Conservation (phyloP, 495 filamentous ascomycete genomes). For the Penicillium soppii region DNA sequence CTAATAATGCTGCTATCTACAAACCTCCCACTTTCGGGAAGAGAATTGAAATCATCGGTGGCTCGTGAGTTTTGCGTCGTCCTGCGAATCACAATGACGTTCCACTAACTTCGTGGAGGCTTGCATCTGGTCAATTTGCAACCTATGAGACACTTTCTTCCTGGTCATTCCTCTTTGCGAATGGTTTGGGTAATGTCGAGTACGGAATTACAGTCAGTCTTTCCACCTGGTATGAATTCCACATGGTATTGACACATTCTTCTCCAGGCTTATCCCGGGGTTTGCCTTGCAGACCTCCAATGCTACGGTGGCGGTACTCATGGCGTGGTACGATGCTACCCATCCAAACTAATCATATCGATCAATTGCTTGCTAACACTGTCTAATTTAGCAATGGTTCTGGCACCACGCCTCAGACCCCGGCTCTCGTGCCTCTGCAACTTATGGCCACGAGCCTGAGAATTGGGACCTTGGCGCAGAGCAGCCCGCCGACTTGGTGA, state of each 20-base stretch:
- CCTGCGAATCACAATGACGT: neutral
- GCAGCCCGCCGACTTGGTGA: conserved; percentile 61
- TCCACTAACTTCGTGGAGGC: conserved; percentile 11
- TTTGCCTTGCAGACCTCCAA: conserved; percentile 57
- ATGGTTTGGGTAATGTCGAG: conserved; percentile 63
- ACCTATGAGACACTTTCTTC: conserved; percentile 63
- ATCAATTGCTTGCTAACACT: too few relatives aligned
- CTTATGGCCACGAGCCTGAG: conserved; percentile 56
- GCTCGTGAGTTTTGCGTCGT: conserved; percentile 38
- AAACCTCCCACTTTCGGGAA: conserved; percentile 50
- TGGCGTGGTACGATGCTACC: conserved; percentile 37
- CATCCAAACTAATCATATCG: too few relatives aligned
- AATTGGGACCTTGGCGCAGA: conserved; percentile 59
- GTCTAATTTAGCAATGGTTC: conserved; percentile 51
- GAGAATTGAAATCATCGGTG: conserved; percentile 67
- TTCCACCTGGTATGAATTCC: neutral
- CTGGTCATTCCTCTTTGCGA: conserved; percentile 55
- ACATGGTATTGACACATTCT: neutral
- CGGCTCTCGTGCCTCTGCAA: conserved; percentile 45
- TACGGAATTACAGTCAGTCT: conserved; percentile 53
- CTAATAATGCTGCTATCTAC: conserved; percentile 44
- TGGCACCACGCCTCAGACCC: conserved; percentile 67
- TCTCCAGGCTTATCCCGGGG: conserved; percentile 54
- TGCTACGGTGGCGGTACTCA: conserved; percentile 51
- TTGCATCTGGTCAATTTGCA: conserved; percentile 57